These are phyloP conservation scores for Cyberlindnera xishuangbannaensis DNA, from an alignment of 805 yeast species.

Conservation along the genomic window DNA sequence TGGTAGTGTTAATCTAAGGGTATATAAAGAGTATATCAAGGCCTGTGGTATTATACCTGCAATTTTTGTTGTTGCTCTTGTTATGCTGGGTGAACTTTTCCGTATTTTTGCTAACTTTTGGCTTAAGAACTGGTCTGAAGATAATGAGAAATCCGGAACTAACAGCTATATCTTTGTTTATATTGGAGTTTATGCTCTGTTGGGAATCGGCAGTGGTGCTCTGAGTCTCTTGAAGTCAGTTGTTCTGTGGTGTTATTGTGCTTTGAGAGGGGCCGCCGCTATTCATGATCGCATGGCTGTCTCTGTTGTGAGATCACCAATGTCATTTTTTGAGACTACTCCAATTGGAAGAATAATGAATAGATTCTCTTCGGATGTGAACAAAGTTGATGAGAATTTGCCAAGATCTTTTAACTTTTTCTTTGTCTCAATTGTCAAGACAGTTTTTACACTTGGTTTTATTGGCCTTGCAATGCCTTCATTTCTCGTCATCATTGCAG, in stretches of 20 bases:
- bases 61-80: slow-evolving; percentile 30
- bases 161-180: slow-evolving; percentile 40
- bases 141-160: slow-evolving; percentile 33
- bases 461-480: slow-evolving; percentile 80
- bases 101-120: slow-evolving; percentile 48
- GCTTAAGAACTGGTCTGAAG: slow-evolving; percentile 67
- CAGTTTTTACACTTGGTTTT: slow-evolving; percentile 69
- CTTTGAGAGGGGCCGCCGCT: slow-evolving; percentile 48
- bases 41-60: slow-evolving; percentile 55
- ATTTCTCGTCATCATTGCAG: slow-evolving; percentile 60
- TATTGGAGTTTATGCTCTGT: slow-evolving; percentile 47
- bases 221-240: slow-evolving; percentile 41
- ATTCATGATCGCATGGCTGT: slow-evolving; percentile 54
- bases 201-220: slow-evolving; percentile 49
- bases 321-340: slow-evolving; percentile 93
- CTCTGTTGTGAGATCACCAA: slow-evolving; percentile 72
- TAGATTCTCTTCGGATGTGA: slow-evolving; percentile 86
- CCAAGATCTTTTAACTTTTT: slow-evolving; percentile 70
- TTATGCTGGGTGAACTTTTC: slow-evolving; percentile 32
- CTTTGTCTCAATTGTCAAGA: slow-evolving; percentile 54
- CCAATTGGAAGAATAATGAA: slow-evolving; percentile 91
- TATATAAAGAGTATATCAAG: slow-evolving; percentile 48
- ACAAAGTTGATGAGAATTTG: slow-evolving; percentile 75
- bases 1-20: slow-evolving; percentile 52
- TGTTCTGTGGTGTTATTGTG: slow-evolving; percentile 45